These are phyloP conservation scores for Nissolia schottii DNA, from an alignment of 306 rosid species.

Conservation along the genomic window DNA sequence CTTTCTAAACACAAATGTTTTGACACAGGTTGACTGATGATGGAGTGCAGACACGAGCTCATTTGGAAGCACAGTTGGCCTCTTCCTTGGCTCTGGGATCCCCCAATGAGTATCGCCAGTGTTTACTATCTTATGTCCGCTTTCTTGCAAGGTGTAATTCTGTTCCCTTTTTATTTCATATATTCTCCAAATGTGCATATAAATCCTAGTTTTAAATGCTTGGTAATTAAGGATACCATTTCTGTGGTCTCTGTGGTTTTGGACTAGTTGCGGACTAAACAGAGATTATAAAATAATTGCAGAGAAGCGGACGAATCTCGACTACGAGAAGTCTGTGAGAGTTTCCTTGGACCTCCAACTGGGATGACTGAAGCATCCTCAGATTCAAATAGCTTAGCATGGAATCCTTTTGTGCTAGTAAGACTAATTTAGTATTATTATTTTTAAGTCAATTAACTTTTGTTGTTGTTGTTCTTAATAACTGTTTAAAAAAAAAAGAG, in stretches of 20 bases:
- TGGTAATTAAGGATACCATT: not conserved
- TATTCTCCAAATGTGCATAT: not conserved
- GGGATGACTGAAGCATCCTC: slow-evolving; percentile 74
- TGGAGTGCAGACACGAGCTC: slow-evolving; percentile 97
- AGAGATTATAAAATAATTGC: slow-evolving; percentile 33
- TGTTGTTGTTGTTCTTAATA: not conserved
- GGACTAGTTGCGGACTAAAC: slow-evolving; percentile 20
- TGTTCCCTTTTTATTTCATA: not conserved
- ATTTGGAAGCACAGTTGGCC: slow-evolving; percentile 90
- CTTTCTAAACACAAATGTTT: slow-evolving; percentile 17
- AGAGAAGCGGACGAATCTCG: slow-evolving; percentile 99
- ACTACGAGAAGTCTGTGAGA: slow-evolving; percentile 88
- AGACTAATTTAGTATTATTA: slow-evolving; percentile 24
- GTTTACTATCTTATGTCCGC: slow-evolving; percentile 78
- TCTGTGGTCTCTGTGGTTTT: not conserved
- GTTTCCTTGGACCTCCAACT: slow-evolving; percentile 95
- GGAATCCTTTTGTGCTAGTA: slow-evolving; percentile 97
- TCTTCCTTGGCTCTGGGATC: slow-evolving; percentile 87
- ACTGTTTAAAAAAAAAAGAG: not conserved
- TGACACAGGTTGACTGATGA: slow-evolving; percentile 83
- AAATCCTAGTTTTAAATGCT: not conserved
- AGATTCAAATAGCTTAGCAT: slow-evolving; percentile 54
- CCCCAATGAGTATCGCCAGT: slow-evolving; percentile 86
- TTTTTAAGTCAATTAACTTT: not conserved
- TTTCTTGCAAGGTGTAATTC: slow-evolving; percentile 79